Base-by-base conservation (phyloP, 2,329 filamentous ascomycete species). In the Alternaria rosae region DNA sequence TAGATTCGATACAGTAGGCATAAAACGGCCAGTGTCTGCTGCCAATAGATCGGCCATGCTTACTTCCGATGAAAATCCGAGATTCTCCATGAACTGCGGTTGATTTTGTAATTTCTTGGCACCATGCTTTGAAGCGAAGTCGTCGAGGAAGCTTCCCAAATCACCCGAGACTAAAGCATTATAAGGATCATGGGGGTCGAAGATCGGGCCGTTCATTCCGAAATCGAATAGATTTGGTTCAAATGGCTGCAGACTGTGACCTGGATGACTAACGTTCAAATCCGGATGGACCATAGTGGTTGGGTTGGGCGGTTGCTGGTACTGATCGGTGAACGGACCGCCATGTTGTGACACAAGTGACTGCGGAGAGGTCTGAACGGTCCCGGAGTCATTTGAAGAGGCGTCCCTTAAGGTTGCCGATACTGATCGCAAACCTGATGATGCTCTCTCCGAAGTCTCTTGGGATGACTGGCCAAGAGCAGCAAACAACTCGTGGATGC, bases 71-170 rank as follows among this genome's bases (percentile, higher is more conserved):
- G 85, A 86, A 70, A 89, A 89, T 0, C 88, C 88, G 15, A 90
- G 79, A 68, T 90, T 90, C 47, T 86, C 83, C 87, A 90, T 89
- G 70, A 90, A 90, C 63, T 89, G 86, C 2, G 85, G 82, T 62
- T 89, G 86, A 12, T 84, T 81, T 28, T 86, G 85, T 44, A 86
- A 78, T 38, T 81, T 79, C 58, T 87, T 84, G 17, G 82, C 82
- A 3, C 84, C 84, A 69, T 87, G 86, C 25, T 87, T 75, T 11
- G 85, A 85, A 6, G 85, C 85, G 43, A 88, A 77, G 62, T 88
- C 85, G 56, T 87, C 86, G 59, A 87, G 87, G 51, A 86, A 80
- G 15, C 82, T 84, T 63, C 86, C 84, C 64, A 74, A 74, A 73
- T 85, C 55, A 73, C 82, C 62, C 68, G 78, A 53, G 71, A 80